phyloP scores from a whole-genome alignment of 1,284 basidiomycete species.

The Vanrija humicola region DNA sequence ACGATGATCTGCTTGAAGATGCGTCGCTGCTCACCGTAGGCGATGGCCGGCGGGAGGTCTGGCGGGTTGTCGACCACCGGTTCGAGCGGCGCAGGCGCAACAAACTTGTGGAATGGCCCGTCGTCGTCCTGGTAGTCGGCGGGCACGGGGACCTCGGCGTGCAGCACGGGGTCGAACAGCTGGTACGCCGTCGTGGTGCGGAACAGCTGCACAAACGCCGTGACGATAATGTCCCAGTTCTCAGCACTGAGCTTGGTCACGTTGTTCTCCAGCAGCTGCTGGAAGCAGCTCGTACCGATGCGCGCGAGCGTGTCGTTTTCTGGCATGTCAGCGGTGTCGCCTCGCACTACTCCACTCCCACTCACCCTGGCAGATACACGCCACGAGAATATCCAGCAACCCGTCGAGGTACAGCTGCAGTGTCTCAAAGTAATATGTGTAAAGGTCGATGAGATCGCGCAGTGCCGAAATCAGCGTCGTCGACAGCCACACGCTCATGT shows the following conservation, averaged over 20 bases:
- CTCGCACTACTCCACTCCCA: not conserved
- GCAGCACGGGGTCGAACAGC: conserved; percentile 84
- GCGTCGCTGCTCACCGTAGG: conserved; percentile 65
- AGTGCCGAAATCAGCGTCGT: conserved; percentile 99
- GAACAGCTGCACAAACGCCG: conserved; percentile 93
- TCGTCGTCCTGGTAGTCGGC: conserved; percentile 54
- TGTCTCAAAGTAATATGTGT: conserved; percentile 92
- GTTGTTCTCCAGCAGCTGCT: conserved; percentile 92
- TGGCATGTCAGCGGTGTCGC: conserved; percentile 42
- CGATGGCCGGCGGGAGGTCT: conserved; percentile 28
- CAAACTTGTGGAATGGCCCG: conserved; percentile 47
- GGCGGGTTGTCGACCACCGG: conserved; percentile 27
- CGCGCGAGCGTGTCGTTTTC: conserved; percentile 97
- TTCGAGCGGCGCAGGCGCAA: conserved; percentile 45
- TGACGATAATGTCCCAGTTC: conserved; percentile 88
- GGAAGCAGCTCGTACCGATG: conserved; percentile 96
- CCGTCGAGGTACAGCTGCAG: conserved; percentile 87
- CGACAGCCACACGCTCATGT: conserved; percentile 99
- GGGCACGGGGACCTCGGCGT: conserved; percentile 68
- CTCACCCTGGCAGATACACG: conserved; percentile 97
- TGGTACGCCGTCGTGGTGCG: conserved; percentile 96
- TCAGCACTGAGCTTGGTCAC: conserved; percentile 77
- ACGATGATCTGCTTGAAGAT: conserved; percentile 99
- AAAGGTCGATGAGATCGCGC: conserved; percentile 90
- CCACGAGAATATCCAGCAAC: conserved; percentile 84